Evolutionary conservation across 2,329 filamentous ascomycete species (phyloP), one percentile per base, ranked within the genome.

Genomic region (Epichloe bromicola): DNA sequence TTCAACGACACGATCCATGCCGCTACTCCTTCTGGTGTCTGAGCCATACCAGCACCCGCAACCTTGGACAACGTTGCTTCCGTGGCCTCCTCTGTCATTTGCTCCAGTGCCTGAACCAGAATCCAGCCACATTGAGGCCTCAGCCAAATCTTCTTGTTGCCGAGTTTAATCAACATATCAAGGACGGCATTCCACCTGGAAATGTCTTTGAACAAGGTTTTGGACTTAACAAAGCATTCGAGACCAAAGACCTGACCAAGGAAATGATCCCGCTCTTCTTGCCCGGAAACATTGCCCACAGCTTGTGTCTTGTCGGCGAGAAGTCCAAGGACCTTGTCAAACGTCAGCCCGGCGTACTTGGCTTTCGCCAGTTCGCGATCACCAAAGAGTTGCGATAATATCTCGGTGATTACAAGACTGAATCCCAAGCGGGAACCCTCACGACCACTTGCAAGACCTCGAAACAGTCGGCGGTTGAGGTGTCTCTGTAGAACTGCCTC

Each of bases 401-500:
- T 71, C 66, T 96, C 90, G 0, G 89, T 85, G 57, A 97, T 71
- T 0, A 91, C 91, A 51, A 96, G 75, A 50, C 88, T 95, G 65
- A 95, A 96, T 3, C 93, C 93, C 48, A 93, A 71, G 26, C 93
- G 79, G 17, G 91, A 88, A 12, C 87, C 88, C 70, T 95, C 95
- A 52, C 88, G 83, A 50, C 88, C 85, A 64, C 89, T 96, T 54
- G 90, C 89, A 17, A 97, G 80, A 40, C 93, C 93, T 50, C 87
- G 82, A 65, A 96, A 88, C 38, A 98, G 73, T 26, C 85, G 77
- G 62, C 79, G 78, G 56, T 80, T 77, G 33, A 84, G 68, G 58
- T 84, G 80, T 53, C 78, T 70, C 57, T 74, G 65, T 14, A 84
- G 68, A 2, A 78, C 74, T 1, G 68, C 58, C 61, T 83, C 78